phyloP scores from a whole-genome alignment of 495 filamentous ascomycete species.

The Halenospora varia region DNA sequence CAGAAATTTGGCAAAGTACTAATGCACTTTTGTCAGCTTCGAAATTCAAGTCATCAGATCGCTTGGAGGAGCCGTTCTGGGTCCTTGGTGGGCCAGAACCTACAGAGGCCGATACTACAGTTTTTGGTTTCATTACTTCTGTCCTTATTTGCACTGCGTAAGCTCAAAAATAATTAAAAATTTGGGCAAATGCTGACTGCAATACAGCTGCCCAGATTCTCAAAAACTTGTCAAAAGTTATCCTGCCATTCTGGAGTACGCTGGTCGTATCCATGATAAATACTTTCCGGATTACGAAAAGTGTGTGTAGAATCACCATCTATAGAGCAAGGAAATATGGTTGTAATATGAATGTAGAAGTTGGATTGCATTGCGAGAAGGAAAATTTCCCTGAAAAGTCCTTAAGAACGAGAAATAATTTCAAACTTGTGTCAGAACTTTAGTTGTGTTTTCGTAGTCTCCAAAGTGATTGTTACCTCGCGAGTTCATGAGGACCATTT shows the following conservation, averaged over 20 bases:
- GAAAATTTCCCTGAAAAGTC: too few species aligned
- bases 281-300: slow-evolving; percentile 57
- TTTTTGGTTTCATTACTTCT: slow-evolving; percentile 55
- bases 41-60: slow-evolving; percentile 6
- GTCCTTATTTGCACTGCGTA: slow-evolving; percentile 49
- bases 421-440: too few species aligned
- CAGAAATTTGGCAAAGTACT: slow-evolving; percentile 50
- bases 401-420: too few species aligned
- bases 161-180: slow-evolving; percentile 25
- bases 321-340: too few species aligned
- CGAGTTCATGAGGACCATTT: too few species aligned
- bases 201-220: slow-evolving; percentile 41
- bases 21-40: slow-evolving; percentile 33
- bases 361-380: too few species aligned
- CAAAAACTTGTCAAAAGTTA: slow-evolving; percentile 38
- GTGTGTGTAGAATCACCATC: neutral
- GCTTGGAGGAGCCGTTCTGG: slow-evolving; percentile 46
- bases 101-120: slow-evolving; percentile 50
- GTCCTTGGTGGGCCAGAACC: slow-evolving; percentile 48
- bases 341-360: too few species aligned
- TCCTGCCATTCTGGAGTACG: slow-evolving; percentile 53
- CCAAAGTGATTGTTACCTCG: too few species aligned
- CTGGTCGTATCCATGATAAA: slow-evolving; percentile 46
- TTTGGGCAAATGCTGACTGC: slow-evolving; percentile 7
- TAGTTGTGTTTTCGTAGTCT: too few species aligned